Evolutionary conservation across 2,329 filamentous ascomycete genomes (phyloP).

Genomic region (Xylariaceae sp.): DNA sequence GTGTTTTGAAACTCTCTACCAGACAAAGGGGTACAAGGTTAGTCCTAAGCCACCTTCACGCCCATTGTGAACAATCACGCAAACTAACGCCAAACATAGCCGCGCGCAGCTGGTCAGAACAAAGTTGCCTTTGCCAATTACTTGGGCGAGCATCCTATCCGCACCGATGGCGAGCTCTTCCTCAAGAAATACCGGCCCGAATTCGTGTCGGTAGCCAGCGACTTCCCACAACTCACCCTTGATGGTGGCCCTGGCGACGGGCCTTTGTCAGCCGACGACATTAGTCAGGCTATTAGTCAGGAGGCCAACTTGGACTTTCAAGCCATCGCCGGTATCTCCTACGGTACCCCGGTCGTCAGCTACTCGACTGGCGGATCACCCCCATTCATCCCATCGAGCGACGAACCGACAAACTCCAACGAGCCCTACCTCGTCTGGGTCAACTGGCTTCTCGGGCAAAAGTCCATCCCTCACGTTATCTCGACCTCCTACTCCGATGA

Average conservation of each 20-base stretch:
- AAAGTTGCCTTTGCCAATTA: constrained; percentile 43
- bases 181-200: constrained; percentile 35
- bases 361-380: constrained; percentile 32
- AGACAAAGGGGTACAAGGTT: constrained; percentile 45
- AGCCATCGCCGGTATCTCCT: constrained; percentile 30
- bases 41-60: background rate
- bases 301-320: constrained; percentile 32
- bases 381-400: constrained; percentile 26
- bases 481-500: constrained; percentile 55
- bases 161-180: constrained; percentile 36
- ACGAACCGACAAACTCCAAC: constrained; percentile 35
- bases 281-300: constrained; percentile 22
- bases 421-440: constrained; percentile 54
- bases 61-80: background rate
- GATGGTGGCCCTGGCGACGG: constrained; percentile 30
- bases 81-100: constrained; percentile 17
- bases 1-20: constrained; percentile 50
- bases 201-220: constrained; percentile 29
- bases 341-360: constrained; percentile 29
- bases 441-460: constrained; percentile 42
- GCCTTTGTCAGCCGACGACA: constrained; percentile 24
- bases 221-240: constrained; percentile 33
- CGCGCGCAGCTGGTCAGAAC: constrained; percentile 38
- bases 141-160: constrained; percentile 43
- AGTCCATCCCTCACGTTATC: constrained; percentile 49